These are phyloP conservation scores for Debaryomyces castellii DNA, from an alignment of 805 yeast genomes.

Conservation along the genomic window DNA sequence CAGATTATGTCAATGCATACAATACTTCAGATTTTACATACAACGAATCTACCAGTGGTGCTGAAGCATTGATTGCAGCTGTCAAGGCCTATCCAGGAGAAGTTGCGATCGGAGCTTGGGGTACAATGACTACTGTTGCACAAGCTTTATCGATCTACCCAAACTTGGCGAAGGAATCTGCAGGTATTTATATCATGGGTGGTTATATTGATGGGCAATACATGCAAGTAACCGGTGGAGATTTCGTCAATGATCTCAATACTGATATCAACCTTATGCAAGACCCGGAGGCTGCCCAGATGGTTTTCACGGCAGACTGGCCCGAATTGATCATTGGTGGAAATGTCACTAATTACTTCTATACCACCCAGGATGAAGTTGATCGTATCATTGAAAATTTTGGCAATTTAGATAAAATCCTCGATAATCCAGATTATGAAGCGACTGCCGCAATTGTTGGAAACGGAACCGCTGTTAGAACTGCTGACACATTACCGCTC, in stretches of 20 bases:
- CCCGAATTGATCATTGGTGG: slow-evolving; percentile 38
- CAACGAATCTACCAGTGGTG: slow-evolving; percentile 31
- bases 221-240: slow-evolving; percentile 28
- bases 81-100: slow-evolving; percentile 36
- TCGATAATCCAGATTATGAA: slow-evolving; percentile 24
- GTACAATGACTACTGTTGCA: slow-evolving; percentile 46
- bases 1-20: slow-evolving; percentile 29
- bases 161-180: slow-evolving; percentile 36
- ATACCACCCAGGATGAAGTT: slow-evolving; percentile 37
- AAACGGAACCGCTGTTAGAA: slow-evolving; percentile 33
- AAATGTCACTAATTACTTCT: slow-evolving; percentile 40
- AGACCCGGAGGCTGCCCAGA: slow-evolving; percentile 48
- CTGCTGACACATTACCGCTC: slow-evolving; percentile 35
- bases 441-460: slow-evolving; percentile 28
- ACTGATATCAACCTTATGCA: slow-evolving; percentile 44
- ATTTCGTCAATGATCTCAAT: slow-evolving; percentile 30
- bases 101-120: slow-evolving; percentile 36
- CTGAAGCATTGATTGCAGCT: slow-evolving; percentile 39
- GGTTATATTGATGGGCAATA: slow-evolving; percentile 44
- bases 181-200: slow-evolving; percentile 43
- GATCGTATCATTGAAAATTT: slow-evolving; percentile 34
- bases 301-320: slow-evolving; percentile 42
- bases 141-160: slow-evolving; percentile 43
- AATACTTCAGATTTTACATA: slow-evolving; percentile 30
- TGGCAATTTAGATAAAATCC: slow-evolving; percentile 28